Percentiles rank a stretch among this genome's conserved stretches.
Evolutionary conservation across 352 stramenopile species (phyloP).

Genomic region (Globisporangium viniferum): DNA sequence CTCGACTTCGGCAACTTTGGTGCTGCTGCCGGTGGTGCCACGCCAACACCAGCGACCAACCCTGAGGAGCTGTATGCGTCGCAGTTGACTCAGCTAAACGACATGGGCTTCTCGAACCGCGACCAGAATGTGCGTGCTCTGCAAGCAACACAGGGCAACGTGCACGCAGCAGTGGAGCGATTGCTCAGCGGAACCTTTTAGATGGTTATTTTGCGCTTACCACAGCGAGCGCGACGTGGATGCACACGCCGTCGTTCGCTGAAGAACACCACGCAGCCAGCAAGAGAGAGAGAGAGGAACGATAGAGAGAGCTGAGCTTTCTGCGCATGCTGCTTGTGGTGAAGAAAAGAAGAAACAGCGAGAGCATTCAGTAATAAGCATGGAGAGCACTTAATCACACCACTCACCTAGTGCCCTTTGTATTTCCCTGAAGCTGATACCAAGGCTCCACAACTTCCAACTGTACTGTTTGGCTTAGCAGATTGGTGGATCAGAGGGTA

Average conservation of each 20-base stretch:
- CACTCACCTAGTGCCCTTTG: too few relatives aligned
- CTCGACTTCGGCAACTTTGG: conserved; percentile 22
- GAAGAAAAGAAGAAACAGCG: background rate
- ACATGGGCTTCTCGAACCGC: conserved; percentile 91
- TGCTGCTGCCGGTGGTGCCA: conserved; percentile 18
- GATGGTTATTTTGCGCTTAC: background rate
- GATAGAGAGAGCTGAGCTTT: background rate
- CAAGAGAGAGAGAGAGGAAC: background rate
- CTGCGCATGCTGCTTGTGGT: background rate
- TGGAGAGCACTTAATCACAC: background rate
- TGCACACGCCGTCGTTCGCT: too few relatives aligned
- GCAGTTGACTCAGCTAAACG: conserved; percentile 85
- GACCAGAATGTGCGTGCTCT: conserved; percentile 87
- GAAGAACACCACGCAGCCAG: background rate
- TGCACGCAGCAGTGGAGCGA: conserved; percentile 88
- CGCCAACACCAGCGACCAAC: conserved; percentile 43
- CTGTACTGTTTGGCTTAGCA: too few relatives aligned
- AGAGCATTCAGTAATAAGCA: background rate
- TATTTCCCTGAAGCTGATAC: too few relatives aligned
- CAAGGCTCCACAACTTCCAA: too few relatives aligned
- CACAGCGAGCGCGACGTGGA: too few relatives aligned
- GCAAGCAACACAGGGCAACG: conserved; percentile 83
- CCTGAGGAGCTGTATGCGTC: conserved; percentile 83
- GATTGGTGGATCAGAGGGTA: too few relatives aligned
- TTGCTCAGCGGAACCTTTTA: conserved; percentile 76